Base-by-base conservation (phyloP, 2,329 filamentous ascomycete species). In the Penicillium verrucosum region DNA sequence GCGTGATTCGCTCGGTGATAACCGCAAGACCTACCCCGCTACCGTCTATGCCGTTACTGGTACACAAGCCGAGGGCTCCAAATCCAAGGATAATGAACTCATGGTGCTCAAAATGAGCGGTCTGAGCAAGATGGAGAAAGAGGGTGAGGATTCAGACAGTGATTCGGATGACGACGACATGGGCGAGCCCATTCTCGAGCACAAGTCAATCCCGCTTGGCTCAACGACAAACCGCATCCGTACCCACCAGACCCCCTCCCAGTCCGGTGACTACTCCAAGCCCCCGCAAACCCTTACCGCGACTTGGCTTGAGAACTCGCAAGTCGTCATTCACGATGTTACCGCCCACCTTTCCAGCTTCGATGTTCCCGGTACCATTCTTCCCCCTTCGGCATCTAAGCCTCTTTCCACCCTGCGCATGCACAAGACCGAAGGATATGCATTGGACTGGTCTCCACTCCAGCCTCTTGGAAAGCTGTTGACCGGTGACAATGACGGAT, bases 101-200 rank as follows among this genome's bases (percentile, higher is more conserved):
- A 88, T 97, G 85, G 87, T 97, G 38, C 90, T 97, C 85, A 97
- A 97, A 79, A 87, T 99, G 73, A 96, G 92, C 70, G 90, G 92
- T 16, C 80, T 99, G 60, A 90, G 90, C 71, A 88, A 87, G 71
- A 97, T 94, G 87, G 89, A 96, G 69, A 82, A 84, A 58, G 84
- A 82, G 2, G 83, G 81, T 23, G 87, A 88, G 44, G 85, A 88
- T 36, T 84, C 83, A 18, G 88, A 90, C 41, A 85, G 85, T 29
- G 88, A 89, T 47, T 85, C 84, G 14, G 85, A 89, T 45, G 89
- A 92, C 61, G 88, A 54, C 60, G 91, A 95, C 78, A 62, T 80
- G 89, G 62, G 69, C 16, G 93, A 99, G 65, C 92, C 94, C 2
- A 94, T 99, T 62, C 86, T 99, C 52, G 94, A 99, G 79, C 92